phyloP scores from a whole-genome alignment of 257 asterid species.

The Ilex aquifolium region DNA sequence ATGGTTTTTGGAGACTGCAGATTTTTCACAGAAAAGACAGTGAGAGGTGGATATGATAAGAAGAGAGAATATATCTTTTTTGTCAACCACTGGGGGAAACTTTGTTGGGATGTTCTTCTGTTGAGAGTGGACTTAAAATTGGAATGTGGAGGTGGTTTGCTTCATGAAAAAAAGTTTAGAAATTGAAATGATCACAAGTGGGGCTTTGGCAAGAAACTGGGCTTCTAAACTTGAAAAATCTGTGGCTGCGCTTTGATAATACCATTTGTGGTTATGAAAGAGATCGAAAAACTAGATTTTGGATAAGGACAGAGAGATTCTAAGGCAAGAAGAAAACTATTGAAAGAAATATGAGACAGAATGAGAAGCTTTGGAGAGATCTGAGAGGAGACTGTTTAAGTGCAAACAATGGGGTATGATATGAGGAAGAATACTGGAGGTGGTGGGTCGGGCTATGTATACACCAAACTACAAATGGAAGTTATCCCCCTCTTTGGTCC shows the following conservation, averaged over 20 bases:
- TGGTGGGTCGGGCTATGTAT: background rate
- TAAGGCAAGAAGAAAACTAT: background rate
- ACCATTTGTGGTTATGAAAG: conserved; percentile 28
- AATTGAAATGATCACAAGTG: conserved; percentile 16
- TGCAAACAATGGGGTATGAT: conserved; percentile 10
- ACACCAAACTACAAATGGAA: background rate
- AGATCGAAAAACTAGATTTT: background rate
- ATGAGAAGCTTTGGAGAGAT: background rate
- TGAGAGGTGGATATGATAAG: conserved; percentile 9
- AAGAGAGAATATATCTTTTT: background rate
- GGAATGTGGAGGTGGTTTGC: too few species aligned
- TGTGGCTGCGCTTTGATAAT: conserved; percentile 44
- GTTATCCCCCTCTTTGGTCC: background rate
- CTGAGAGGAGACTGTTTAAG: conserved; percentile 10
- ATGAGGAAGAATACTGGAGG: background rate
- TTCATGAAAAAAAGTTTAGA: conserved; percentile 1
- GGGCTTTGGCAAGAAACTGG: conserved; percentile 22
- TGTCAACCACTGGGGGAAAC: background rate
- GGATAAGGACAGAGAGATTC: background rate
- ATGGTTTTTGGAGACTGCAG: background rate
- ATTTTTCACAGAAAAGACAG: conserved; percentile 1
- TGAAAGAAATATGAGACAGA: background rate
- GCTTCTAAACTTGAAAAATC: conserved; percentile 69
- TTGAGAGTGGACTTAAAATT: background rate
- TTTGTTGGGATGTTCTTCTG: background rate